phyloP scores from a whole-genome alignment of 2,329 filamentous ascomycete species.

The Chaetomium sp. region DNA sequence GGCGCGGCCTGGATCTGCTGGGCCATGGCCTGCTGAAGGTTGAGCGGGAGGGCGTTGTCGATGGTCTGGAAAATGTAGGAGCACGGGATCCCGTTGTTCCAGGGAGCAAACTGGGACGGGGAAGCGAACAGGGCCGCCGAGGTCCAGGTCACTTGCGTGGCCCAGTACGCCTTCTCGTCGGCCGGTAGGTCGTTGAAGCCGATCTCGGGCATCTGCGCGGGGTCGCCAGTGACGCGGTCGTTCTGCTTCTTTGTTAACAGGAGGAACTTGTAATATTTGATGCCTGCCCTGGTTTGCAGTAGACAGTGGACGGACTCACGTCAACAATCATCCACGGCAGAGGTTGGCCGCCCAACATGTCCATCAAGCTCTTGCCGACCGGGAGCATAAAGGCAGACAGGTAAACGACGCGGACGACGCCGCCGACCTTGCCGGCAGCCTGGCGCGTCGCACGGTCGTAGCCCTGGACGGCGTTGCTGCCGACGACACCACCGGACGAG shows the following conservation, averaged over 20 bases:
- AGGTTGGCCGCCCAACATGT: background rate
- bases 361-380: slow-evolving; percentile 10
- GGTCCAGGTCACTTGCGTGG: slow-evolving; percentile 4
- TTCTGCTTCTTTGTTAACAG: background rate
- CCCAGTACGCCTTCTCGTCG: slow-evolving; percentile 2
- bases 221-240: slow-evolving; percentile 8
- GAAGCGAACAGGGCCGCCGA: slow-evolving; percentile 4
- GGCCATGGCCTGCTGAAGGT: slow-evolving; percentile 6
- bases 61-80: slow-evolving; percentile 6
- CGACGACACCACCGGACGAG: slow-evolving; percentile 38
- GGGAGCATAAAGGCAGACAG: slow-evolving; percentile 30
- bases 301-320: background rate
- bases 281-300: background rate
- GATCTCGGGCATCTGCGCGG: slow-evolving; percentile 3
- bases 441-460: slow-evolving; percentile 30
- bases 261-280: background rate
- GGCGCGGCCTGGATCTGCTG: slow-evolving; percentile 5
- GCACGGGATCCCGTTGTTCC: slow-evolving; percentile 9
- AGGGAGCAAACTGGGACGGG: slow-evolving; percentile 3
- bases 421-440: slow-evolving; percentile 30
- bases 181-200: slow-evolving; percentile 9
- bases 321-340: slow-evolving; percentile 9
- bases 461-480: slow-evolving; percentile 32
- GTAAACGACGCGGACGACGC: slow-evolving; percentile 34
- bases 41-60: slow-evolving; percentile 6